Base-by-base conservation (phyloP, 2,329 filamentous ascomycete species). In the Diaporthe vexans region DNA sequence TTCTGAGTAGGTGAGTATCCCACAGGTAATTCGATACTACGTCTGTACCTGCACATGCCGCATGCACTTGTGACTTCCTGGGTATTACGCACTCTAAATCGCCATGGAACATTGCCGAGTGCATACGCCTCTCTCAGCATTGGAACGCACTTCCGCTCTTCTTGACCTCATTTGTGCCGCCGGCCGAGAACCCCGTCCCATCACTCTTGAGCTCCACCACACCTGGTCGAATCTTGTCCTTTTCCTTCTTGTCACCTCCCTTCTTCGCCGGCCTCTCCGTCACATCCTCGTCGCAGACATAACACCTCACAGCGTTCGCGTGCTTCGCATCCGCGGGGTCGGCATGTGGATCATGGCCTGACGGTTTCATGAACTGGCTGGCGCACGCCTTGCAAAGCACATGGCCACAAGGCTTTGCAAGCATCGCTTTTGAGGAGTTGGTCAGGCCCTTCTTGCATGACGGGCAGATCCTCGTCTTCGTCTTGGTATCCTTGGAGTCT, bases 131-230 rank as follows among this genome's bases (percentile, higher is more conserved):
- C 33, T 26, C 17, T 77, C 81, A 97, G 81, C 94, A 96, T 81
- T 97, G 94, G 82, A 98, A 98, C 0, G 92, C 93, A 24, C 97
- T 91, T 0, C 94, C 93, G 4, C 89, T 85, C 82, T 92, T 97
- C 83, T 94, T 93, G 21, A 97, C 95, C 78, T 94, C 90, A 80
- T 93, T 97, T 69, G 90, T 90, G 3, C 97, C 96, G n/a, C 93
- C 92, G 6, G 94, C 94, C 6, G 96, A 95, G 83, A 98, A 98
- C 0, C 96, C 96, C 0, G 96, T 98, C 0, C 96, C 96, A 79
- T 98, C 96, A 48, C 93, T 94, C 77, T 90, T 92, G 65, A 98
- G 89, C 80, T 94, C 91, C 4, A 98, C 92, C 46, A 98, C 81
- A 0, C 95, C 95, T 0, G 92, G 90, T 75, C 88, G 91, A 48